phyloP scores from a whole-genome alignment of 2,329 filamentous ascomycete genomes.

The Fusarium brachygibbosum region DNA sequence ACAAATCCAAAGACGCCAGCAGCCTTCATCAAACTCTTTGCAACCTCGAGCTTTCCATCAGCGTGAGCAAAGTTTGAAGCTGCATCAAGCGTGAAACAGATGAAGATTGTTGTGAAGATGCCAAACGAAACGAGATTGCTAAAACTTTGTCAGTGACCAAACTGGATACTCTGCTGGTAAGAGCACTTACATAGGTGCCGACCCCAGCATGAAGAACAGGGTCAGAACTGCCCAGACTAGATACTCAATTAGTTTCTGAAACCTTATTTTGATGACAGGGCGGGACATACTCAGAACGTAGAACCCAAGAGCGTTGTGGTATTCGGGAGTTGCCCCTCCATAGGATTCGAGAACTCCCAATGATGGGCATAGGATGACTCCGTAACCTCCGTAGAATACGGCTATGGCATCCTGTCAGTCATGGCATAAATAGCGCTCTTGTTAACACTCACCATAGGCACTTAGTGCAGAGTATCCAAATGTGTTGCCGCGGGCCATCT shows the following conservation, averaged over 20 bases:
- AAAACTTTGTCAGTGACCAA: not conserved
- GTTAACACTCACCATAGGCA: conserved; percentile 42
- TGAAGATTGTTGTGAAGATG: conserved; percentile 45
- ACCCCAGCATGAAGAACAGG: conserved; percentile 48
- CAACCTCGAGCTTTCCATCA: conserved; percentile 40
- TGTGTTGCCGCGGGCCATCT: conserved; percentile 47
- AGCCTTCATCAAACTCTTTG: conserved; percentile 34
- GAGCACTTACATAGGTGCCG: conserved; percentile 37
- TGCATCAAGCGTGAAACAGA: conserved; percentile 48
- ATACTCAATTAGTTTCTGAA: not conserved
- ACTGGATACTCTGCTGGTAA: too few relatives aligned
- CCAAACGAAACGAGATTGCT: conserved; percentile 48
- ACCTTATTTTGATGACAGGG: fast-evolving
- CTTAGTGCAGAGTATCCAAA: conserved; percentile 50
- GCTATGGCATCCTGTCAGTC: conserved; percentile 13
- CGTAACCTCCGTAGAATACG: conserved; percentile 50
- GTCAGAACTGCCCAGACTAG: conserved; percentile 50
- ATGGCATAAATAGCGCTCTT: fast-evolving
- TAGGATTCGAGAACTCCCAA: conserved; percentile 47
- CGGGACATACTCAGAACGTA: conserved; percentile 44
- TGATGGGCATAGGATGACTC: conserved; percentile 43
- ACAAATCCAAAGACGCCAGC: conserved; percentile 48
- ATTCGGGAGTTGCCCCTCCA: conserved; percentile 47
- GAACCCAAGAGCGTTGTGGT: conserved; percentile 50
- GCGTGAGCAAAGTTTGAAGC: conserved; percentile 44